Base-by-base conservation (phyloP, 441 rosid genomes). In the Pelargonium myrrhifolium region DNA sequence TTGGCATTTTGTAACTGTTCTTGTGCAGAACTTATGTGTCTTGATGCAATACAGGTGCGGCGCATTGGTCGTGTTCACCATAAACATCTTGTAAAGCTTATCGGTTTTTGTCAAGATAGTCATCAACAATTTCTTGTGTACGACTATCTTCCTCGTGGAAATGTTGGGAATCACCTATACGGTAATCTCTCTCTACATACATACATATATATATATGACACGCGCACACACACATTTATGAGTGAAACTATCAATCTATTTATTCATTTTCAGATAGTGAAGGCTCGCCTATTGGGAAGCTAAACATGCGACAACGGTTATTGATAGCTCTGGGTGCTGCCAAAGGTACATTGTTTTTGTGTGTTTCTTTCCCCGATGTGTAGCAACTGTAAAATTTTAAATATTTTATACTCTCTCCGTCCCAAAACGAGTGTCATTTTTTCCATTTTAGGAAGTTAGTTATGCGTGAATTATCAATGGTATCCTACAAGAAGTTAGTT, bases 271-370 rank as follows among this genome's bases (percentile, higher is more conserved):
- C 77, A 83, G 81, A 79, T 72, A 45, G 61, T 2, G 80, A 81
- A 62, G 83, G 87, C 45, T 72, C 77, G 14, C 82, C 87, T 6
- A 71, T 65, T 12, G 83, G 85, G 67, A 71, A 71, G 69, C 71
- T 83, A 21, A 79, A 76, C 67, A 68, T 74, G 75, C 45, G 76
- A 66, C 85, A 83, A 71, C 74, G 85, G 69, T 49, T 83, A 62
- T 66, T 39, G 35, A 81, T 81, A 66, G 87, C 82, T 53, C 26
- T 68, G 11, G 85, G 82, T 42, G 83, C 83, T 20, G 85, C 85
- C 62, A 76, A 65, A 77, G 85, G 85, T 83, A 79, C 7, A 22
- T 20, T 9, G 6, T 18, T 39, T 51, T n/a, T n/a, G n/a, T n/a
- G 9, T 42, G 43, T 37, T 64, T 45, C 35, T 35, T 55, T 20